These are phyloP conservation scores for Fonsecaea nubica DNA, from an alignment of 2,329 filamentous ascomycete genomes.

Conservation along the genomic window DNA sequence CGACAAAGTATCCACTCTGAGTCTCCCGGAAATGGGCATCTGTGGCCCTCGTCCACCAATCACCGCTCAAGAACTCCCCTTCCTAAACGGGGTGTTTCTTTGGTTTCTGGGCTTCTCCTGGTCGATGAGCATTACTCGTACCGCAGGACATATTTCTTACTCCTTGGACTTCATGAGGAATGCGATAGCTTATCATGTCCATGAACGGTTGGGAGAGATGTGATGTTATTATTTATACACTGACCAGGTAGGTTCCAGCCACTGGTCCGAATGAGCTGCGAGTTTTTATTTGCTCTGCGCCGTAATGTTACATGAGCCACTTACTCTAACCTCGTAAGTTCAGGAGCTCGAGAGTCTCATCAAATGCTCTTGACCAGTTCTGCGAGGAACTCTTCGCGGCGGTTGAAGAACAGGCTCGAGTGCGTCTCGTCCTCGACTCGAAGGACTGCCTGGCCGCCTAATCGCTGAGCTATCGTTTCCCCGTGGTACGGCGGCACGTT, in stretches of 20 bases:
- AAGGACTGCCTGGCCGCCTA: slow-evolving; percentile 44
- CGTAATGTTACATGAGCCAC: background rate
- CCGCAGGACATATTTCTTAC: too few relatives aligned
- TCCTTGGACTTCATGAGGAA: background rate
- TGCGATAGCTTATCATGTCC: background rate
- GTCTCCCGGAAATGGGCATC: background rate
- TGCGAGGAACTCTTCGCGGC: slow-evolving; percentile 17
- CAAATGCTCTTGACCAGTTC: slow-evolving; percentile 23
- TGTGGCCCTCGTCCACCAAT: background rate
- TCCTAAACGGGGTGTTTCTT: background rate
- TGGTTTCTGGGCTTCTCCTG: background rate
- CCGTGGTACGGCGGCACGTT: slow-evolving; percentile 47
- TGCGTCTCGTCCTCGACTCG: slow-evolving; percentile 48
- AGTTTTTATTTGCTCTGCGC: background rate
- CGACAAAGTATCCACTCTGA: background rate
- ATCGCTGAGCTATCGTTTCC: slow-evolving; percentile 42
- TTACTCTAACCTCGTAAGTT: background rate
- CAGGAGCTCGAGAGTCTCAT: background rate
- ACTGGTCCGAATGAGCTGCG: background rate
- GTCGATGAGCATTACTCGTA: too few relatives aligned
- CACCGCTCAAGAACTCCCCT: background rate
- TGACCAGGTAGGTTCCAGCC: background rate
- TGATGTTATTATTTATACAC: background rate
- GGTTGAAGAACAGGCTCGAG: slow-evolving; percentile 23
- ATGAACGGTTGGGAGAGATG: background rate